Conservation (phyloP, 1,284 basidiomycete species). For the Naganishia albida region DNA sequence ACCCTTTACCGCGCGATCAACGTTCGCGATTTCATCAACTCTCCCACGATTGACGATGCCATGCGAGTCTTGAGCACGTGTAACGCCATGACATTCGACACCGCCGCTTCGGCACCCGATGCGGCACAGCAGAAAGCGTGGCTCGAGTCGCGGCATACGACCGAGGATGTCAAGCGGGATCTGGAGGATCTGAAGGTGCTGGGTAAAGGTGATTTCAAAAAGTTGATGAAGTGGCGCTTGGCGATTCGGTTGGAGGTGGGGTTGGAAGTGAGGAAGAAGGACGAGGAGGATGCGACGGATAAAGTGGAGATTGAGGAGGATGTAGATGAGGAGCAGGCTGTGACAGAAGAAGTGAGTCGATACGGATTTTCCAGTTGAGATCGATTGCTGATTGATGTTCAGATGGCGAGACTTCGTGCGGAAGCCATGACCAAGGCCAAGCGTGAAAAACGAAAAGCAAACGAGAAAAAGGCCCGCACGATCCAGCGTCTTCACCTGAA, state of each 20-base stretch:
- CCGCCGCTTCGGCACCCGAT: slow-evolving; percentile 57
- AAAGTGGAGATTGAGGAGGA: slow-evolving; percentile 61
- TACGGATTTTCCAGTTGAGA: background rate
- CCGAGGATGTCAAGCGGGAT: slow-evolving; percentile 75
- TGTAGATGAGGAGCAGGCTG: slow-evolving; percentile 81
- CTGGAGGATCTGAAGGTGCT: slow-evolving; percentile 93
- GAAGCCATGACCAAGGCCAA: slow-evolving; percentile 74
- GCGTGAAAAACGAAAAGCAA: slow-evolving; percentile 80
- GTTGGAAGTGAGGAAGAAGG: slow-evolving; percentile 73
- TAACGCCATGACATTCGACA: slow-evolving; percentile 80
- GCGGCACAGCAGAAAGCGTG: slow-evolving; percentile 55
- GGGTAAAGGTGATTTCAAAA: slow-evolving; percentile 96
- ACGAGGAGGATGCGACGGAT: slow-evolving; percentile 73
- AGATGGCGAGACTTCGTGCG: slow-evolving; percentile 82
- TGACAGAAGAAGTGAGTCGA: slow-evolving; percentile 75
- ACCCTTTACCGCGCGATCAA: slow-evolving; percentile 78
- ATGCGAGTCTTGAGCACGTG: slow-evolving; percentile 77
- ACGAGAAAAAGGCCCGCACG: slow-evolving; percentile 84
- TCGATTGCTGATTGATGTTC: slow-evolving; percentile 31
- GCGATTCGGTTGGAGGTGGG: slow-evolving; percentile 82
- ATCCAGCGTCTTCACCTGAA: slow-evolving; percentile 94
- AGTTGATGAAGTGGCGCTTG: slow-evolving; percentile 85
- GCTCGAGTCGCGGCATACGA: slow-evolving; percentile 71
- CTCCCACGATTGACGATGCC: slow-evolving; percentile 62
- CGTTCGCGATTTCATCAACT: slow-evolving; percentile 73